These are phyloP conservation scores for Endotrypanum monterogeii DNA, from an alignment of 208 protist genomes.

Conservation along the genomic window DNA sequence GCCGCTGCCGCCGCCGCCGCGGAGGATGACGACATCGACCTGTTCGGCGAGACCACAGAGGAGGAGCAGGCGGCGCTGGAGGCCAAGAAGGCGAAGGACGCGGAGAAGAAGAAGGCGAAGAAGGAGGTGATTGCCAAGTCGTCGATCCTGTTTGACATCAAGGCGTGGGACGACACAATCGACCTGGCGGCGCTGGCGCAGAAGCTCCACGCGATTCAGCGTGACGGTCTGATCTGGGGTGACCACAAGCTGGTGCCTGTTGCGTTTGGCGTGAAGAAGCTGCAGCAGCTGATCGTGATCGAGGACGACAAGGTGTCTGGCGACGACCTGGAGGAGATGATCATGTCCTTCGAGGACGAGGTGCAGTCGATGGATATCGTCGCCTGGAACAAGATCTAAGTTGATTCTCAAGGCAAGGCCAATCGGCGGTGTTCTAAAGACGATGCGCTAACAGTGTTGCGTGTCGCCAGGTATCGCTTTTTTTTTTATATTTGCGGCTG, in stretches of 20 bases:
- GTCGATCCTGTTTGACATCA: conserved; percentile 92
- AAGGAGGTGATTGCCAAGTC: conserved; percentile 88
- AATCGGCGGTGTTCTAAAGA: neutral
- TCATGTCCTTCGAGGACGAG: conserved; percentile 92
- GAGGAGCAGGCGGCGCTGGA: conserved; percentile 85
- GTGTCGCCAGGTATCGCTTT: neutral
- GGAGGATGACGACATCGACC: conserved; percentile 91
- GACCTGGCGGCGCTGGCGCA: conserved; percentile 87
- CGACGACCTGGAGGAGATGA: conserved; percentile 94
- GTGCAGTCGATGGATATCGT: conserved; percentile 96
- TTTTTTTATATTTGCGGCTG: neutral
- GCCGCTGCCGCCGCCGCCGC: conserved; percentile 34
- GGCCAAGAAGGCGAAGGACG: conserved; percentile 86
- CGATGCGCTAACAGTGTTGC: neutral
- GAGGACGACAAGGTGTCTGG: conserved; percentile 95
- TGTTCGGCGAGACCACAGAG: conserved; percentile 89
- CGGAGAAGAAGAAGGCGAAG: conserved; percentile 84
- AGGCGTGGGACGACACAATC: conserved; percentile 94
- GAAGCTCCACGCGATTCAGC: conserved; percentile 84
- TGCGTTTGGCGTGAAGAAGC: conserved; percentile 96
- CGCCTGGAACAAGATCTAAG: conserved; percentile 94
- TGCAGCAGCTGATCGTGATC: conserved; percentile 93
- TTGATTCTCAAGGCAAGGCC: neutral
- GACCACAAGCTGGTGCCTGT: conserved; percentile 90
- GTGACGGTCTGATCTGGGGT: conserved; percentile 93